Conservation (phyloP, 768 basidiomycete genomes). For the Boletus insuetus region DNA sequence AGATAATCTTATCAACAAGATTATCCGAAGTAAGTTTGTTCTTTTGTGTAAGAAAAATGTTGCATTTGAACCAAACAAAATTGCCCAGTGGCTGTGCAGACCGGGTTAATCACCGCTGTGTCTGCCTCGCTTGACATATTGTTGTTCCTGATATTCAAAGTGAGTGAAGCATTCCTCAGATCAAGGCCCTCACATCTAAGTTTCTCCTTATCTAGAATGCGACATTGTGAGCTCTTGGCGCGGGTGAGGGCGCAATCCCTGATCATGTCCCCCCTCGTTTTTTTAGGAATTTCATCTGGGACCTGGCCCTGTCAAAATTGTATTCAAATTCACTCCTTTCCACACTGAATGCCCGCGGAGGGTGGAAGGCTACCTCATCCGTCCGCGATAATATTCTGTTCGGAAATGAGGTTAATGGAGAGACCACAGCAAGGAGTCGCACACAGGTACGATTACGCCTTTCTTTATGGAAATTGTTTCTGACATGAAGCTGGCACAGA, state of each 20-base stretch:
- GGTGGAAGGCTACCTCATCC: slow-evolving; percentile 15
- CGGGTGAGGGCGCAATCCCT: background rate
- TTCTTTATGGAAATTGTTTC: background rate
- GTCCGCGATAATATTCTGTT: slow-evolving; percentile 9
- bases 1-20: slow-evolving; percentile 37
- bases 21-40: slow-evolving; percentile 36
- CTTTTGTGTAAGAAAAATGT: background rate
- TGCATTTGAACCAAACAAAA: background rate
- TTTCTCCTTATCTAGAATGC: background rate
- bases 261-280: background rate
- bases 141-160: slow-evolving; percentile 17
- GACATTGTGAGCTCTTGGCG: slow-evolving; percentile 1
- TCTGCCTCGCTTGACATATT: slow-evolving; percentile 17
- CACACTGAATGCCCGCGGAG: slow-evolving; percentile 20
- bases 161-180: slow-evolving; percentile 1
- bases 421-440: background rate
- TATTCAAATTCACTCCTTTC: slow-evolving; percentile 27
- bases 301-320: slow-evolving; percentile 27
- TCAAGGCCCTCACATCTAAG: background rate
- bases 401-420: background rate
- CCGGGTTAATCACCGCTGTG: slow-evolving; percentile 18
- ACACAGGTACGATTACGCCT: slow-evolving; percentile 1
- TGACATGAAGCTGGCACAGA: background rate
- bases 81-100: slow-evolving; percentile 27
- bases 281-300: slow-evolving; percentile 21